Conservation (phyloP, 2,329 filamentous ascomycete genomes). For the Pseudonectria foliicola region DNA sequence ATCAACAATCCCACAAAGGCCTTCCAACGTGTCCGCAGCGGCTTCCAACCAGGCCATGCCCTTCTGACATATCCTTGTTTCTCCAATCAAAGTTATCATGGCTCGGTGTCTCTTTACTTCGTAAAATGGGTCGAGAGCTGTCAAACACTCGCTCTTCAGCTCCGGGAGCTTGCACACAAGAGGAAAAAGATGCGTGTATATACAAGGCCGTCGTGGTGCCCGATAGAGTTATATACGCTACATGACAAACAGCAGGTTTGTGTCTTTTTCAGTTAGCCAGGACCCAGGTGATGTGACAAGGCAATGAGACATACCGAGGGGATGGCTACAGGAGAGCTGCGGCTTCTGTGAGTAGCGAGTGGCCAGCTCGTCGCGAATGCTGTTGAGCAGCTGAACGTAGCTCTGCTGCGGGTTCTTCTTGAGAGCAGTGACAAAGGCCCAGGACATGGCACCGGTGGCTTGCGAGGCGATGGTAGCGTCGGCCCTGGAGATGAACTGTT, state of each 20-base stretch:
- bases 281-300: neutral
- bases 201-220: conserved; percentile 6
- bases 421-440: conserved; percentile 87
- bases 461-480: conserved; percentile 87
- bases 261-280: conserved; percentile 34
- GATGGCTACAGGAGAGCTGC: conserved; percentile 94
- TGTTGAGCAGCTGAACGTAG: conserved; percentile 94
- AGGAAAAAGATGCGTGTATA: conserved; percentile 8
- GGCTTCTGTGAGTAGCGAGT: conserved; percentile 91
- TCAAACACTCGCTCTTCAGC: no score
- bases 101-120: neutral
- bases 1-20: no score
- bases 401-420: conserved; percentile 98
- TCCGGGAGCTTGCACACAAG: neutral
- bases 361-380: conserved; percentile 84
- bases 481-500: conserved; percentile 47
- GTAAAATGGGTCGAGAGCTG: no score
- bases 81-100: no score
- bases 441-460: conserved; percentile 96
- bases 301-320: conserved; percentile 61
- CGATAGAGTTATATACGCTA: conserved; percentile 27
- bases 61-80: no score
- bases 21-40: no score
- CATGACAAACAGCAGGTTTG: conserved; percentile 57
- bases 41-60: no score